Evolutionary conservation across 2,329 filamentous ascomycete species (phyloP).

Genomic region (Trichoderma sp.): DNA sequence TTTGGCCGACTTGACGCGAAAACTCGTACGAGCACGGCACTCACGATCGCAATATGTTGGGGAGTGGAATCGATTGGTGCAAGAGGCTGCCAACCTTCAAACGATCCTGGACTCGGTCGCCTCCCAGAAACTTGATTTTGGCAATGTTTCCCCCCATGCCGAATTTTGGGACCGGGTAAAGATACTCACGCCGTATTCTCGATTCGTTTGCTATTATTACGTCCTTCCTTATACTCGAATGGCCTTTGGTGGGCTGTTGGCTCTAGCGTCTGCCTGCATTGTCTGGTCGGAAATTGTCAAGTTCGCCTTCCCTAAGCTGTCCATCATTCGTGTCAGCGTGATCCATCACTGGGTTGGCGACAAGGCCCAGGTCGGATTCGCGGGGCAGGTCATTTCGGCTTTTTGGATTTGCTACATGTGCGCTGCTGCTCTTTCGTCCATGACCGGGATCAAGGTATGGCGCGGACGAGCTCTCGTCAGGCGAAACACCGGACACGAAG

Average conservation of each 20-base stretch:
- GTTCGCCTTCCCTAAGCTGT: slow-evolving; percentile 73
- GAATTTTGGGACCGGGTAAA: slow-evolving; percentile 56
- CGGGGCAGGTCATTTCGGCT: slow-evolving; percentile 80
- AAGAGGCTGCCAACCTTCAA: slow-evolving; percentile 73
- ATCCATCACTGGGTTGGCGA: slow-evolving; percentile 74
- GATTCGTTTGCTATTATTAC: slow-evolving; percentile 76
- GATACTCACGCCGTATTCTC: slow-evolving; percentile 75
- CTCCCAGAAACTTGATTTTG: slow-evolving; percentile 79
- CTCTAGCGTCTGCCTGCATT: slow-evolving; percentile 76
- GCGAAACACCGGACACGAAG: slow-evolving; percentile 89
- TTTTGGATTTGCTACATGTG: slow-evolving; percentile 98
- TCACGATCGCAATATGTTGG: slow-evolving; percentile 78
- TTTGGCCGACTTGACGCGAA: slow-evolving; percentile 83
- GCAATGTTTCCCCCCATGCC: slow-evolving; percentile 55
- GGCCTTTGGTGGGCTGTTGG: slow-evolving; percentile 65
- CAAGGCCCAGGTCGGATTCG: slow-evolving; percentile 77
- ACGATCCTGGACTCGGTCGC: slow-evolving; percentile 79
- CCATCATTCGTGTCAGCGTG: slow-evolving; percentile 66
- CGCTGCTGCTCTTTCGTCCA: slow-evolving; percentile 78
- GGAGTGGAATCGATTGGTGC: slow-evolving; percentile 81
- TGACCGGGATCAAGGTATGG: slow-evolving; percentile 97
- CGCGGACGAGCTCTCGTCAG: slow-evolving; percentile 87
- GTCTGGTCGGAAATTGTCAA: slow-evolving; percentile 95
- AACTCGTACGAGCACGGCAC: slow-evolving; percentile 79
- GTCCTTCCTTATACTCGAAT: slow-evolving; percentile 70